Base-by-base conservation (phyloP, 139 green algal species). In the Pleodorina starrii region DNA sequence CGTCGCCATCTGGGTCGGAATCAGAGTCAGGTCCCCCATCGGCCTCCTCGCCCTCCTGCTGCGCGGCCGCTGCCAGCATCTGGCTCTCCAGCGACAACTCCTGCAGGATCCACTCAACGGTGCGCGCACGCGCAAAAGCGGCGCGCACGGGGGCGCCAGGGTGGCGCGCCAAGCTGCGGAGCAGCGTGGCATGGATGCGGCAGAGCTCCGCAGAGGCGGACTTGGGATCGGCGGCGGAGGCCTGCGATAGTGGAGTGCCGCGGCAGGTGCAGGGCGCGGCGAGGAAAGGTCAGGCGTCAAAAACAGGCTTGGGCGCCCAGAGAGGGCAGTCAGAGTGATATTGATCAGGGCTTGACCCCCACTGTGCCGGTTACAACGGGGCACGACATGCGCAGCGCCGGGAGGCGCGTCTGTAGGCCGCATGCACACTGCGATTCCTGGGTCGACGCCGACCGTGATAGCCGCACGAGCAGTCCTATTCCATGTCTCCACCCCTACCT, bases 1-100 rank as follows among this genome's bases (percentile, higher is more conserved):
- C 38, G 25, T 43, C 68, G 4, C 32, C 23, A 32, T 46, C 35
- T 32, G 68, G 46, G 40, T 57, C 16, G 4, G 68, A 48, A 32
- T 46, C 35, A 17, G 68, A 76, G 40, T 57, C 16, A 40, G 40
- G 25, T 38, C 35, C 42, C 72, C 35, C 42, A 48, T 48, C 69
- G 38, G 14, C 69, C n/a, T 14, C 72, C 72, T 50, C 69, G 35
- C 35, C 69, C 1, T 35, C 40, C 25, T 80, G 43, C 35, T 54
- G 32, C 44, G n/a, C n/a, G n/a, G 63, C 84, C 4, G 69, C 69
- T 2, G 84, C 16, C 69, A 89, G 69, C 48, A 83, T 35, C 36
- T 44, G 10, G 71, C 69, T 74, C 90, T 96, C 93, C 51, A 96
- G 90, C 42, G 84, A 82, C 9, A 96, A 35, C 89, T 96, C 93